phyloP scores from a whole-genome alignment of 805 yeast genomes.

The Lipomyces lipofer region DNA sequence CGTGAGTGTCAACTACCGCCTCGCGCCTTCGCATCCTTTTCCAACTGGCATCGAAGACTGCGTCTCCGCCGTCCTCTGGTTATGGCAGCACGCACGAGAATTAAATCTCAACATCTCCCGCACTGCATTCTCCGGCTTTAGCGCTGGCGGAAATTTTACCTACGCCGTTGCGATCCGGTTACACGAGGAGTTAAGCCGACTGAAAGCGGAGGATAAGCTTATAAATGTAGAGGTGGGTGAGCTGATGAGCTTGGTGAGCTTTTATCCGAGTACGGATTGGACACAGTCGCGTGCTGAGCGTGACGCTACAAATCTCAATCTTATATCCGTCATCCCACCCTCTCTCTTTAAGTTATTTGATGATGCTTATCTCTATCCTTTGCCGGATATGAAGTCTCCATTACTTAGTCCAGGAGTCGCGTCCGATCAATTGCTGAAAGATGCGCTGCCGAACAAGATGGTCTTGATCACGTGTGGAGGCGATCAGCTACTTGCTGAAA shows the following conservation, averaged over 20 bases:
- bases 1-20: neutral
- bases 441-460: neutral
- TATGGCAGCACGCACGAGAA: neutral
- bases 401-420: neutral
- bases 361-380: neutral
- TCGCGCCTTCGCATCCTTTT: constrained; percentile 1
- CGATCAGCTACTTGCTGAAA: neutral
- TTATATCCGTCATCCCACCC: neutral
- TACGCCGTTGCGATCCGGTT: neutral
- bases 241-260: neutral
- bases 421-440: neutral
- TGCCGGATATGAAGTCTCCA: neutral
- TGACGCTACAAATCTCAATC: neutral
- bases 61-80: neutral
- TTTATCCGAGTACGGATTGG: neutral
- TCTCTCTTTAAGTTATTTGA: neutral
- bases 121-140: neutral
- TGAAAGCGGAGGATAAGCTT: neutral
- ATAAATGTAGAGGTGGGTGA: neutral
- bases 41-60: constrained; percentile 1
- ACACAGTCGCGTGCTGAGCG: neutral
- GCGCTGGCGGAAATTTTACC: neutral
- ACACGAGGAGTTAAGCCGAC: too few species aligned
- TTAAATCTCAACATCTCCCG: neutral
- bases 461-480: neutral